Evolutionary conservation across 331 rosid genomes (phyloP).

Genomic region (Spiraea crenata): DNA sequence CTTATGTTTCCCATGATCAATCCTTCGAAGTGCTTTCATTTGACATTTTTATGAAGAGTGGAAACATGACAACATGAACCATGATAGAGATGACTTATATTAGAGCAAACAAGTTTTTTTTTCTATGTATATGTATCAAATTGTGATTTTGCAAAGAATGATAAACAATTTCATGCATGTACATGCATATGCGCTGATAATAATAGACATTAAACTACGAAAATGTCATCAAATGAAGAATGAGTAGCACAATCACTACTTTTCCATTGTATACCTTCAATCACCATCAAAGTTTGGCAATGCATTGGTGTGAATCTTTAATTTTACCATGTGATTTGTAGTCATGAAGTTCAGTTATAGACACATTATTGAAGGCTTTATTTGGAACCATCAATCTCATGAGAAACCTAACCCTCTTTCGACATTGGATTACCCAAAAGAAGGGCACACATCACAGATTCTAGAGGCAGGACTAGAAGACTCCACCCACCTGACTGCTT

Average conservation of each 20-base stretch:
- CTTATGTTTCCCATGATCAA: not conserved
- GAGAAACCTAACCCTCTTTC: not conserved
- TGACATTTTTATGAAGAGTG: not conserved
- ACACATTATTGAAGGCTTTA: not conserved
- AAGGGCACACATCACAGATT: not conserved
- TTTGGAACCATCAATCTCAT: not conserved
- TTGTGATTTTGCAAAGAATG: too few relatives aligned
- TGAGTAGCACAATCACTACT: too few relatives aligned
- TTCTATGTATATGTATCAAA: too few relatives aligned
- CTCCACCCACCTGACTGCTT: not conserved
- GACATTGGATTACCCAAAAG: not conserved
- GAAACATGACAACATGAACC: constrained; percentile 1
- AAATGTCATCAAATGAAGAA: too few relatives aligned
- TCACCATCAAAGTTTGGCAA: not conserved
- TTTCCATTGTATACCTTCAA: not conserved
- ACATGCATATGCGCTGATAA: too few relatives aligned
- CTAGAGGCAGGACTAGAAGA: not conserved
- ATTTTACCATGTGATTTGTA: not conserved
- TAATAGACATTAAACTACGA: too few relatives aligned
- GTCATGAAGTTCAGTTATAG: too few relatives aligned
- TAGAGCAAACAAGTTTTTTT: too few relatives aligned
- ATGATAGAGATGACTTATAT: not conserved
- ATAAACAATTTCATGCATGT: too few relatives aligned
- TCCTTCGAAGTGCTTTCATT: not conserved
- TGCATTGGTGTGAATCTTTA: not conserved